Conservation (phyloP, 2,329 filamentous ascomycete genomes). For the Penicillium sp. region DNA sequence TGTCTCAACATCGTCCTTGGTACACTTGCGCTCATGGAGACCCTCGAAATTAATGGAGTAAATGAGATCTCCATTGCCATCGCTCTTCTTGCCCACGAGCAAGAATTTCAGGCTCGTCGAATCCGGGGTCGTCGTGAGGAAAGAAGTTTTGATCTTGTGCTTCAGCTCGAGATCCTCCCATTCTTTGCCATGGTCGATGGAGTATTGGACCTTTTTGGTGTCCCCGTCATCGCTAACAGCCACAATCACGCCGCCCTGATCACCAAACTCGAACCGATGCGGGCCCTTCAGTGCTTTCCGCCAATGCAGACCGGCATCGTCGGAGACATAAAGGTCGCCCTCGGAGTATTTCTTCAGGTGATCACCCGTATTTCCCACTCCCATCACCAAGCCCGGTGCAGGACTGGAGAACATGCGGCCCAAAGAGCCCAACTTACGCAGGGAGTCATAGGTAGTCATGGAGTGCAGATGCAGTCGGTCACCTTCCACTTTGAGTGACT, state of each 20-base stretch:
- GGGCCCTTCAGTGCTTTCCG: constrained; percentile 69
- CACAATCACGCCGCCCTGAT: constrained; percentile 84
- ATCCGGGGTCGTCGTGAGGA: constrained; percentile 85
- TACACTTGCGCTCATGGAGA: constrained; percentile 77
- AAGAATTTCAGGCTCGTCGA: constrained; percentile 92
- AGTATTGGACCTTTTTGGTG: constrained; percentile 69
- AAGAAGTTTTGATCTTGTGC: constrained; percentile 67
- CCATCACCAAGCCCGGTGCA: constrained; percentile 91
- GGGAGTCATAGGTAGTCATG: constrained; percentile 64
- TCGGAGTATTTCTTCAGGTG: constrained; percentile 69
- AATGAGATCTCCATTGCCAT: constrained; percentile 56
- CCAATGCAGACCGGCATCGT: constrained; percentile 89
- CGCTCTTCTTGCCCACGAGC: constrained; percentile 64
- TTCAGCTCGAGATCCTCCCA: constrained; percentile 74
- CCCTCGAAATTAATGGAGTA: constrained; percentile 81
- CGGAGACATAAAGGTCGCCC: constrained; percentile 81
- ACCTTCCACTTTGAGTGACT: constrained; percentile 66
- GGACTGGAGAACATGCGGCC: constrained; percentile 91
- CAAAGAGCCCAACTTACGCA: constrained; percentile 62
- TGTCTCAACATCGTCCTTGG: constrained; percentile 69
- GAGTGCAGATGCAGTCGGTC: constrained; percentile 83
- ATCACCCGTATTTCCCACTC: constrained; percentile 84
- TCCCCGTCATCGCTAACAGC: constrained; percentile 70
- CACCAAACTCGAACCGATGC: constrained; percentile 95
- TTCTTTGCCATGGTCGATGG: constrained; percentile 81